A percentile compares a stretch with the other conserved stretches of the same genome.
phyloP scores from a whole-genome alignment of 441 rosid species.

The Pelargonium myrrhifolium region DNA sequence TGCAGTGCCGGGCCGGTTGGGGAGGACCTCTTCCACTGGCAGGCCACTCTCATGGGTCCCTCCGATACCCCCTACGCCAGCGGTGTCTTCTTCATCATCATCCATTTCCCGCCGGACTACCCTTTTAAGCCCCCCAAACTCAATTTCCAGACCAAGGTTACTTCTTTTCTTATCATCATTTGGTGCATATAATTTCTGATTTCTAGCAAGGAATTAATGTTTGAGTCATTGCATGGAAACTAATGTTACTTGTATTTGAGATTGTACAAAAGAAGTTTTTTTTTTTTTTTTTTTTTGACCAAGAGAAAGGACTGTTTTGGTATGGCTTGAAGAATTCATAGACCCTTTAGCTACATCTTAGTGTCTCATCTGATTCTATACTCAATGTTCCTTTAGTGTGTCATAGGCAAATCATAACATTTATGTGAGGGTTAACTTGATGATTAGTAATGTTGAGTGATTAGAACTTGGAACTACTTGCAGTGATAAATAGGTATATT shows the following conservation, averaged over 20 bases:
- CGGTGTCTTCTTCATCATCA: not conserved
- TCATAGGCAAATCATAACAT: too few relatives aligned
- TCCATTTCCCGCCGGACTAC: constrained; percentile 7
- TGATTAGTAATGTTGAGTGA: not conserved
- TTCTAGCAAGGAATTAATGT: too few relatives aligned
- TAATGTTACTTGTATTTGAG: not conserved
- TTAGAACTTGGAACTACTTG: not conserved
- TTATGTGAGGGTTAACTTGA: too few relatives aligned
- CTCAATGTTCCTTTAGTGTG: too few relatives aligned
- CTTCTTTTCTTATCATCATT: not conserved
- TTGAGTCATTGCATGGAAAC: not conserved
- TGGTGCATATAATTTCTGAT: not conserved
- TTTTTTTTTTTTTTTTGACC: not conserved
- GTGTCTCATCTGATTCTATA: not conserved
- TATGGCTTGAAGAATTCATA: not conserved
- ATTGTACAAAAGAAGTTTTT: too few relatives aligned
- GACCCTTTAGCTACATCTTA: not conserved
- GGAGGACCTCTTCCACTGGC: constrained; percentile 10
- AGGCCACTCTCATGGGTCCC: constrained; percentile 1
- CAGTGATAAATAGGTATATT: not conserved
- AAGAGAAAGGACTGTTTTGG: not conserved
- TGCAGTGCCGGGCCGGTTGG: constrained; percentile 9
- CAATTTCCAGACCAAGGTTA: constrained; percentile 6
- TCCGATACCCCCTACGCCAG: constrained; percentile 1
- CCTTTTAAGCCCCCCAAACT: constrained; percentile 9